Evolutionary conservation across 805 yeast genomes (phyloP), one percentile per base, ranked within the genome.

Genomic region (Priceomyces carsonii): DNA sequence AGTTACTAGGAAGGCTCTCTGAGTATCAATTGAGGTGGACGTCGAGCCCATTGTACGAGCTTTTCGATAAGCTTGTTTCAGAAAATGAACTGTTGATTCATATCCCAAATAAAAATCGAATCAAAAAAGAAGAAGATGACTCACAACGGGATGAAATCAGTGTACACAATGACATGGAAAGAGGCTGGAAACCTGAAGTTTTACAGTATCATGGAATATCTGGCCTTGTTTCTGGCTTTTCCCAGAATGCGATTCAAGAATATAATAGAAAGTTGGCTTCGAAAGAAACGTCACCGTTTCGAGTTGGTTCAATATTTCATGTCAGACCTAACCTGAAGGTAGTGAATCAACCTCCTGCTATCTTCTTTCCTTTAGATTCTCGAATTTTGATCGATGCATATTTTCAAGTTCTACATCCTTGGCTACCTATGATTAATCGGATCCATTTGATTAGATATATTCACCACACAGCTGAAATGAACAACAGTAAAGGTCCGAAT

Each of bases 271-370:
- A 36, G 6, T 15, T 46, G 6, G 17, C 15, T 1, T 14, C 34
- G n/a, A 32, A 22, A 19, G 35, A 36, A 18, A 38, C 38, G 22
- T 44, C 43, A 17, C 56, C 57, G n/a, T 52, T 51, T 27, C 32
- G 55, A n/a, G 56, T 52, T n/a, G 53, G 55, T 2, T 48, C 56
- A 6, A 51, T 52, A 8, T 52, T 52, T 39, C 46, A 48, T 33
- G 33, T 52, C 1, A 43, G 49, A 14, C 49, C 55, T 12, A 33
- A 44, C 24, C 35, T 38, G 8, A 32, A 38, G 18, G 32, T 39
- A 10, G 36, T 47, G 8, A 41, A 43, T 30, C 29, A 44, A 13
- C 56, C 56, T 6, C 25, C 26, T 9, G 53, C 48, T 29, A 46
- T 52, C 6, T 50, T 44, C 20, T 50, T 50, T 19, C 53, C 53